Evolutionary conservation across 2,329 filamentous ascomycete genomes (phyloP), one percentile per base, ranked within the genome.

Genomic region (Elsinoe necatrix): DNA sequence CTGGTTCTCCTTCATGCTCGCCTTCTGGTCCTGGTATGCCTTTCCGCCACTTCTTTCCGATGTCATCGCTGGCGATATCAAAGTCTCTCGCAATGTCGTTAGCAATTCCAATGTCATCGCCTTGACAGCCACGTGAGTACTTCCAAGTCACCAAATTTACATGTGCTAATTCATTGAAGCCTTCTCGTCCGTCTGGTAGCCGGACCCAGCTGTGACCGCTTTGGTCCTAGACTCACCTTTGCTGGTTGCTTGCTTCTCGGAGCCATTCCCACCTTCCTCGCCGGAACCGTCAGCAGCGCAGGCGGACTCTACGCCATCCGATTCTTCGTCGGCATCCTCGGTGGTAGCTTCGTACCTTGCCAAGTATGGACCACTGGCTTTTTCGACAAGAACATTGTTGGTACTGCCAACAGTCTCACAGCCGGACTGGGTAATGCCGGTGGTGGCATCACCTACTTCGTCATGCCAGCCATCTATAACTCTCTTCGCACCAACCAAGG

Each of bases 341-440:
- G 87, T 39, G 86, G 84, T 1, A 81, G 82, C 1, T 92, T 92
- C 64, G 87, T 92, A 0, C 87, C 87, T 11, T 95, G 89, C 69
- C 89, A 95, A 68, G 91, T 95, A 5, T 95, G 90, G 89, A 88
- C 86, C 8, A 95, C 89, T 0, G 89, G 85, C 0, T 95, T 95
- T 76, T 95, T 89, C 69, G 90, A 96, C 73, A 93, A 91, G 75
- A 93, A 91, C 65, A 79, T 95, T 23, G 86, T 95, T 16, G 91
- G 91, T 48, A 91, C 88, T 4, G 88, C 89, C 60, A 96, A 95
- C 67, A 86, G 89, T 2, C 72, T 95, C 16, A 85, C 89, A 1
- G 91, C 84, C 41, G 91, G 91, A 12, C 85, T 87, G 74, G 91
- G 90, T 54, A 95, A 95, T 64, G 81, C 88, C 23, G 90, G 91